Evolutionary conservation across 116 monocot genomes (phyloP).

Genomic region (Papilionanthe hybrid): DNA sequence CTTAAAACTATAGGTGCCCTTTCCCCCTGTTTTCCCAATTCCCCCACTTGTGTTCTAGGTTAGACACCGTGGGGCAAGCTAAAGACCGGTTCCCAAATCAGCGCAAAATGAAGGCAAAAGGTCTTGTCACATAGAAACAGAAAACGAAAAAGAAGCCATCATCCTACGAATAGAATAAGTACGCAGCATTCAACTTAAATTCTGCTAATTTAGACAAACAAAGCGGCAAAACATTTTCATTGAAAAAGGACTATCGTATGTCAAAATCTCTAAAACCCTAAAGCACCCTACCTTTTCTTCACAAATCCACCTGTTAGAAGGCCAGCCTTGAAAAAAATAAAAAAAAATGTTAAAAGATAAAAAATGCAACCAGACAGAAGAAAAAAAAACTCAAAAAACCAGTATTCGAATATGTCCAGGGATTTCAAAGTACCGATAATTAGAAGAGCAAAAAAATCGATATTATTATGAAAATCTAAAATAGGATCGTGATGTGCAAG

Average conservation of each 20-base stretch:
- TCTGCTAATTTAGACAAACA: neutral
- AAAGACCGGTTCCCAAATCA: neutral
- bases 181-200: neutral
- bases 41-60: neutral
- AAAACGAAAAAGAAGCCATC: neutral
- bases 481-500: neutral
- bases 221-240: neutral
- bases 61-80: neutral
- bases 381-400: neutral
- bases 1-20: too few relatives aligned
- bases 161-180: neutral
- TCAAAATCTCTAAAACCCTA: neutral
- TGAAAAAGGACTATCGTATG: neutral
- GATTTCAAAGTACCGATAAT: neutral
- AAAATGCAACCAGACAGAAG: neutral
- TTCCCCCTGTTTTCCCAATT: too few relatives aligned
- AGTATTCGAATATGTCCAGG: neutral
- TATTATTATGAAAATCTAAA: neutral
- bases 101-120: neutral
- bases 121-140: neutral
- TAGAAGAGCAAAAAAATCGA: conserved; percentile 6
- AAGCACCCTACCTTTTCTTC: neutral
- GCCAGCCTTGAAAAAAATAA: neutral
- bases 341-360: too few relatives aligned
- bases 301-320: neutral